Evolutionary conservation across 371 early-diverging fungal genomes (phyloP), one percentile per base, ranked within the genome.

Genomic region (Parasitella parasitica): DNA sequence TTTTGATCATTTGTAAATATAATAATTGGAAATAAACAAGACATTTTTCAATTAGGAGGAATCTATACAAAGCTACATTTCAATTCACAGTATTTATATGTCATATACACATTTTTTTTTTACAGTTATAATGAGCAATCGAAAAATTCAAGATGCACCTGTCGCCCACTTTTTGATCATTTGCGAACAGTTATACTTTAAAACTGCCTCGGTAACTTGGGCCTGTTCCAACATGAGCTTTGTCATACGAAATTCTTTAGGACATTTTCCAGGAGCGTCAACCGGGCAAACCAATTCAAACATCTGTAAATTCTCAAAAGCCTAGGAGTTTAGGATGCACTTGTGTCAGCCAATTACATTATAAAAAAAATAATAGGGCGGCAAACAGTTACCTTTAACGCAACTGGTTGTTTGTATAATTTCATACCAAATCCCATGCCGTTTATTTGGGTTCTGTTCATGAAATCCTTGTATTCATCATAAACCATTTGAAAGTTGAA

Each of bases 401-500:
- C 94, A 4, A 94, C 91, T 1, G 85, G 78, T 52, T 88, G 89
- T 66, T 91, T 93, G 64, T 86, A 89, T 11, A 92, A 71, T 34
- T 86, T 80, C 85, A 91, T 82, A 16, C 89, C 83, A 38, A 86
- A 81, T n/a, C 85, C 85, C 13, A 73, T 66, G 28, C 83, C 87
- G 15, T 78, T 75, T 1, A 78, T 69, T 37, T 83, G 77, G 3
- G 84, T 70, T 57, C 66, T 66, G 41, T 81, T 85, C 87, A 89
- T 82, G 61, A 94, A 93, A 2, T 90, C 87, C 52, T 89, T 89
- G 78, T 94, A 96, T 73, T 91, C 94, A 55, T 95, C 92, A 69
- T 93, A 94, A 1, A 94, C 87, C 94, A 96, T 95, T 69, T 92
- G 94, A 78, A 97, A 97, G 66, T 96, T 97, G 69, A 94, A 94